Percentiles rank a stretch among this genome's conserved stretches.
Conservation (phyloP, 2,329 filamentous ascomycete genomes). For the Cladosporium sp. region DNA sequence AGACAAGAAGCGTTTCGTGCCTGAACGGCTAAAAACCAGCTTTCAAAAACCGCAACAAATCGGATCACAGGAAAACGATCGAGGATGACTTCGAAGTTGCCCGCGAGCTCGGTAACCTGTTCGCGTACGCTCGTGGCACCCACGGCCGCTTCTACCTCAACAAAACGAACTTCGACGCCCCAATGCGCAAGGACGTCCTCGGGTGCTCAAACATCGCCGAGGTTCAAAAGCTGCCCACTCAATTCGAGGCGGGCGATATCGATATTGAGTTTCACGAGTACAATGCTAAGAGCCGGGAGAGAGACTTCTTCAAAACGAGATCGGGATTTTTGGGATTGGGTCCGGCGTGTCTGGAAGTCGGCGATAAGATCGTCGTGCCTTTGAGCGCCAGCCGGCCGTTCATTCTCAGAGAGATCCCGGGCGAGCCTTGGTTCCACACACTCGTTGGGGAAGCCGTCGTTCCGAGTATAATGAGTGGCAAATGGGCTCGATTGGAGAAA, state of each 20-base stretch:
- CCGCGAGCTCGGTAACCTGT: conserved; percentile 14
- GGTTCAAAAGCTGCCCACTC: conserved; percentile 9
- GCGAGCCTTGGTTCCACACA: conserved; percentile 3
- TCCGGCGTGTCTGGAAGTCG: conserved; percentile 11
- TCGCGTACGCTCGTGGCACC: conserved; percentile 12
- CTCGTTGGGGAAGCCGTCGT: conserved; percentile 14
- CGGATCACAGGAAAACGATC: neutral
- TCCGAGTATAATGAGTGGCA: conserved; percentile 13
- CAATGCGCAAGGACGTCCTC: conserved; percentile 15
- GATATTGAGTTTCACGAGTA: conserved; percentile 13
- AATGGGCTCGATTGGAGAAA: neutral
- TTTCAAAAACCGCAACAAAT: neutral
- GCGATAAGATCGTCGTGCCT: conserved; percentile 13
- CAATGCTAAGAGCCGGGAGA: conserved; percentile 12
- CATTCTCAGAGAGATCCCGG: conserved; percentile 11
- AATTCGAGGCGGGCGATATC: conserved; percentile 10
- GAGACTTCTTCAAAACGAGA: conserved; percentile 20
- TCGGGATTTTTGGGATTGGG: conserved; percentile 18
- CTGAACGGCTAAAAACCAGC: conserved; percentile 6
- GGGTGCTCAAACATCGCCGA: conserved; percentile 3
- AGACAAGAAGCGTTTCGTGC: conserved; percentile 1
- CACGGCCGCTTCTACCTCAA: conserved; percentile 12
- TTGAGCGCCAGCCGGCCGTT: conserved; percentile 12
- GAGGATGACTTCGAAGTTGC: conserved; percentile 13
- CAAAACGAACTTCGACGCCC: conserved; percentile 9